Evolutionary conservation across 306 rosid genomes (phyloP).

Genomic region (Ziziphus jujuba): DNA sequence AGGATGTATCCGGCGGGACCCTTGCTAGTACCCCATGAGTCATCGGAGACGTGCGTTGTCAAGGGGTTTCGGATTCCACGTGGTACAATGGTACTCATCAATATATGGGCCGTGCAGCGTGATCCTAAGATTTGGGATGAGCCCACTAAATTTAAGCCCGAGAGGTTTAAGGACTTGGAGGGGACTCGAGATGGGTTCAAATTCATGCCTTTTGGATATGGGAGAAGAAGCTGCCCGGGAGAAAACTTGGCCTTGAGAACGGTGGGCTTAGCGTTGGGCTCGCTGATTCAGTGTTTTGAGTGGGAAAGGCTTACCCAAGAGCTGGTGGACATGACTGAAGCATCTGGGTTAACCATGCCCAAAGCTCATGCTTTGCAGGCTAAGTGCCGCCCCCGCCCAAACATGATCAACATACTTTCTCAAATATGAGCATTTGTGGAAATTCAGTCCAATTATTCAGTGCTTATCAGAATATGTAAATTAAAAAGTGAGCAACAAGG

Average conservation of each 20-base stretch:
- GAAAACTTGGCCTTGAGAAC: slow-evolving; percentile 11
- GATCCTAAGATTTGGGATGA: slow-evolving; percentile 28
- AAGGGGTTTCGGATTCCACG: slow-evolving; percentile 18
- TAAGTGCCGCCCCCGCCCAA: slow-evolving; percentile 4
- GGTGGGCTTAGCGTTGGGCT: slow-evolving; percentile 25
- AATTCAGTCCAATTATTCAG: too few species aligned
- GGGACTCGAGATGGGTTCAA: slow-evolving; percentile 3
- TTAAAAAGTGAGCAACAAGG: too few species aligned
- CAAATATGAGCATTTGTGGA: background rate
- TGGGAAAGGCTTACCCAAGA: slow-evolving; percentile 27
- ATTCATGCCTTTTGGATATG: slow-evolving; percentile 31
- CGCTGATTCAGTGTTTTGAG: slow-evolving; percentile 34
- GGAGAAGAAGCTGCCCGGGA: slow-evolving; percentile 25
- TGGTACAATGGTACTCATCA: slow-evolving; percentile 25
- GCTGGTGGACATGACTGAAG: slow-evolving; percentile 37
- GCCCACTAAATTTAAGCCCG: slow-evolving; percentile 36
- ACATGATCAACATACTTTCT: slow-evolving; percentile 1
- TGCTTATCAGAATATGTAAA: too few species aligned
- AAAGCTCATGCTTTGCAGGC: slow-evolving; percentile 28
- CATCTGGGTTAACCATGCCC: slow-evolving; percentile 14
- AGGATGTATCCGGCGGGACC: slow-evolving; percentile 30
- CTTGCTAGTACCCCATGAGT: slow-evolving; percentile 27
- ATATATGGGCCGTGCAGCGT: slow-evolving; percentile 30
- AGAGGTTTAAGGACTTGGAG: slow-evolving; percentile 32
- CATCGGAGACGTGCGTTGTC: slow-evolving; percentile 16